phyloP scores from a whole-genome alignment of 2,329 filamentous ascomycete genomes.

The Ilyonectria robusta region DNA sequence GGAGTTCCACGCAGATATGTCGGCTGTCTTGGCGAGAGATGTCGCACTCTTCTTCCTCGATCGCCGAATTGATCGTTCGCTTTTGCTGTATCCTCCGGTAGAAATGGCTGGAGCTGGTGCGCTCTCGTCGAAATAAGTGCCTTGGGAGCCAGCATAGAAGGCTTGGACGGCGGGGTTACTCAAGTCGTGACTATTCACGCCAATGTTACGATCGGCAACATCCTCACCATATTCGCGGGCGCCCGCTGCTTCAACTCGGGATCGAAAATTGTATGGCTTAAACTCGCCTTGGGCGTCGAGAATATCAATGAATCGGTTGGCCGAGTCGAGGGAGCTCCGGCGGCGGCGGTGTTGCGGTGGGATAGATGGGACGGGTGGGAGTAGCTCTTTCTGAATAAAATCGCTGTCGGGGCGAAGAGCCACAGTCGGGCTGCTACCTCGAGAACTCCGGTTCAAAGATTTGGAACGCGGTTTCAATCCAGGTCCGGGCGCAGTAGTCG shows the following conservation, averaged over 20 bases:
- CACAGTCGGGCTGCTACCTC: conserved; percentile 38
- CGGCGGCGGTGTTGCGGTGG: conserved; percentile 39
- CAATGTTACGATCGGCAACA: conserved; percentile 73
- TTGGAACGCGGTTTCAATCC: conserved; percentile 28
- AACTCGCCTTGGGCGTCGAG: conserved; percentile 71
- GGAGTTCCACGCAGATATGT: conserved; percentile 39
- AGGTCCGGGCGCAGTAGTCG: conserved; percentile 40
- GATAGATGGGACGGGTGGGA: conserved; percentile 43
- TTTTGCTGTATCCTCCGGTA: conserved; percentile 26
- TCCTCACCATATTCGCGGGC: conserved; percentile 73
- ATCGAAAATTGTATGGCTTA: conserved; percentile 63
- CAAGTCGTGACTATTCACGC: conserved; percentile 53
- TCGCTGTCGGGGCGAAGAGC: conserved; percentile 31
- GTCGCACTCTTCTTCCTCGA: conserved; percentile 4
- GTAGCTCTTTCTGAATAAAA: conserved; percentile 29
- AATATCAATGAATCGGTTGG: conserved; percentile 61
- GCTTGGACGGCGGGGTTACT: conserved; percentile 53
- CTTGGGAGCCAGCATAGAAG: conserved; percentile 50
- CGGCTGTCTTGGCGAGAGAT: conserved; percentile 28
- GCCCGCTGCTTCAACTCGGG: conserved; percentile 65
- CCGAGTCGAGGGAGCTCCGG: conserved; percentile 39
- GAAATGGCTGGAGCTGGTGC: conserved; percentile 39
- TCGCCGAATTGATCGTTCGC: conserved; percentile 12
- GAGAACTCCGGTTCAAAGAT: conserved; percentile 38
- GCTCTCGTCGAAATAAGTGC: conserved; percentile 23